Percentiles rank a stretch among this genome's conserved stretches.
These are phyloP conservation scores for Colletotrichum lupini DNA, from an alignment of 2,329 filamentous ascomycete species.

Conservation along the genomic window DNA sequence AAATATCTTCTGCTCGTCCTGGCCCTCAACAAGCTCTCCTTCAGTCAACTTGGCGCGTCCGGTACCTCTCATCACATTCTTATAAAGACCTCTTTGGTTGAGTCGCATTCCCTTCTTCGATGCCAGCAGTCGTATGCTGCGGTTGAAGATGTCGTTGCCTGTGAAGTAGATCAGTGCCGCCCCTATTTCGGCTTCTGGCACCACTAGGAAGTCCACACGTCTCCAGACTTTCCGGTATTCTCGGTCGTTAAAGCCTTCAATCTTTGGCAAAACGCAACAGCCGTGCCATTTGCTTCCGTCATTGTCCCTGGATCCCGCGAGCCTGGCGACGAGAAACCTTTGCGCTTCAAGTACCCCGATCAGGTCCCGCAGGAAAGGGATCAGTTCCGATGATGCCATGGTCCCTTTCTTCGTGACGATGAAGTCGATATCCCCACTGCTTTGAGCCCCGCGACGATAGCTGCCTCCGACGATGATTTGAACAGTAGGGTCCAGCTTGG, in stretches of 20 bases:
- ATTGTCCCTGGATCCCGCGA: conserved; percentile 66
- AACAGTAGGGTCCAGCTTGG: conserved; percentile 69
- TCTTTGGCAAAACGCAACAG: conserved; percentile 75
- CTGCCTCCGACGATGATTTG: conserved; percentile 84
- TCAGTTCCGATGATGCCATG: conserved; percentile 63
- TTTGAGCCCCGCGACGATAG: conserved; percentile 81
- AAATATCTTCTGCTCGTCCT: conserved; percentile 83
- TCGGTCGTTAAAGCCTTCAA: conserved; percentile 45
- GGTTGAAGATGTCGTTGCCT: conserved; percentile 94
- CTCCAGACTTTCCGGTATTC: conserved; percentile 71
- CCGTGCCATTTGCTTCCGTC: conserved; percentile 89
- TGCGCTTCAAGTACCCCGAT: conserved; percentile 68
- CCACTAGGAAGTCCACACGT: conserved; percentile 85
- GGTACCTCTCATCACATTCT: conserved; percentile 71
- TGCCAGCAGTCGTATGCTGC: conserved; percentile 83
- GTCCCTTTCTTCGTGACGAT: conserved; percentile 79
- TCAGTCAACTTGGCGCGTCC: conserved; percentile 70
- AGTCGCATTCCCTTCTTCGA: conserved; percentile 84
- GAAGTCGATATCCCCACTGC: conserved; percentile 86
- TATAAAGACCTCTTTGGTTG: conserved; percentile 85
- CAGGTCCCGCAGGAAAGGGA: conserved; percentile 71
- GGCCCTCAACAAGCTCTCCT: conserved; percentile 78
- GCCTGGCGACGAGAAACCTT: conserved; percentile 75
- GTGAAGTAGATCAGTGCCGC: conserved; percentile 95
- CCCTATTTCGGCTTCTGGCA: conserved; percentile 82